Base-by-base conservation (phyloP, 2,329 filamentous ascomycete genomes). In the Xylariales sp. region DNA sequence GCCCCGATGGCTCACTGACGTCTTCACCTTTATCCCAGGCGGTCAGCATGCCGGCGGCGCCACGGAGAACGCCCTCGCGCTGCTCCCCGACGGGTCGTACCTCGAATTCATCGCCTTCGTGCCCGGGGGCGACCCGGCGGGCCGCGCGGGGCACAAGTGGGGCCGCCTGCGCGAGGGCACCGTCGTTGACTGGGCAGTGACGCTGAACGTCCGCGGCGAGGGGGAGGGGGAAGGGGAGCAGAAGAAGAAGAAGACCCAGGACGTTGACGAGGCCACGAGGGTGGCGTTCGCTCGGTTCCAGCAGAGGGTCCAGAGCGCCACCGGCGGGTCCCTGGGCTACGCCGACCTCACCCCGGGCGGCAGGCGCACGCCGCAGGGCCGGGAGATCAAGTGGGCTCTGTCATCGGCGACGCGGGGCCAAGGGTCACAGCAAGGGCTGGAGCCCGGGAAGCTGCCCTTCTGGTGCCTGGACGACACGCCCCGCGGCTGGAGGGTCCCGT, bases 91-190 rank as follows among this genome's bases (percentile, higher is more conserved):
- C 47, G 81, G 81, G 20, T 72, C 71, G 16, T 85, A 85, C 58
- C 62, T 86, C 37, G 81, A 86, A 52, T 62, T 85, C 35, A 81
- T 84, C 42, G 72, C 77, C 27, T 85, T 84, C 53, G 62, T 76
- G 33, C 55, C 72, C 15, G 68, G 56, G 8, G 45, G 60, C 19
- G 59, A 63, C 15, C 60, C 59, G 0, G 59, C 62, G 5, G 48
- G 57, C 6, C 65, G 71, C 4, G 51, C 51, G 5, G 57, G 60
- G 2, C 79, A 85, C 50, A 74, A 73, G 51, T 86, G 81, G 81
- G 78, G 74, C 1, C 41, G 57, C 0, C 67, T 73, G 8, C 46
- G 57, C 0, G 67, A 69, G 21, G 73, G 76, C 4, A 62, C 56
- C 16, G 57, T 74, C 29, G 67, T 84, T 45, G 82, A 83, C 61